These are phyloP conservation scores for Tolypocladium amazonense DNA, from an alignment of 2,329 filamentous ascomycete genomes.

Conservation along the genomic window DNA sequence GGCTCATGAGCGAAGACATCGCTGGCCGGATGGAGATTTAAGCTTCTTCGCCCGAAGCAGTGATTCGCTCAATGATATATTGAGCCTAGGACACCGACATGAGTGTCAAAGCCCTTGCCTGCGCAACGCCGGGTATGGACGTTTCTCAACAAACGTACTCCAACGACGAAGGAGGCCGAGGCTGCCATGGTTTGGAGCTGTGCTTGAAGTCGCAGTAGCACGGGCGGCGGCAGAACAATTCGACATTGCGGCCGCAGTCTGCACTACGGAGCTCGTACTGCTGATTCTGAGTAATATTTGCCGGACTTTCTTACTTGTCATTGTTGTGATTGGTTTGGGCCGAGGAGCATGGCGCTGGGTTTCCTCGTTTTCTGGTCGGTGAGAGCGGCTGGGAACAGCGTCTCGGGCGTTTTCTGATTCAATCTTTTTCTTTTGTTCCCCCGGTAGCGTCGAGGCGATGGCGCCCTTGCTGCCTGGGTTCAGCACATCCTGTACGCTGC, in stretches of 20 bases:
- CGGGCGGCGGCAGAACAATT: not conserved
- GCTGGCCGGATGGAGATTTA: constrained; percentile 53
- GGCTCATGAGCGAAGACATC: constrained; percentile 53
- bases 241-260: not conserved
- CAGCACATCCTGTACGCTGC: not conserved
- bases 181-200: not conserved
- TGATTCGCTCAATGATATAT: not conserved
- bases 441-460: not conserved
- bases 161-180: not conserved
- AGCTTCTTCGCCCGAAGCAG: constrained; percentile 1
- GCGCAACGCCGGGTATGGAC: not conserved
- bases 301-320: constrained; percentile 1
- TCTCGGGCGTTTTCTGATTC: constrained; percentile 7
- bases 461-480: not conserved
- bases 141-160: not conserved
- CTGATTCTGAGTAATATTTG: not conserved
- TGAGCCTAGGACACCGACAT: not conserved
- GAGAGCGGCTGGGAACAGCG: constrained; percentile 23
- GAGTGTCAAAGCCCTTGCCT: not conserved
- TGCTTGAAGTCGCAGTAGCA: not conserved
- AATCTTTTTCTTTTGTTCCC: not conserved
- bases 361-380: constrained; percentile 21
- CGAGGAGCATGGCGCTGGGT: constrained; percentile 16
- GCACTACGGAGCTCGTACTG: not conserved
- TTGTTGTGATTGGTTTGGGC: constrained; percentile 5